Conservation (phyloP, 1,284 basidiomycete genomes). For the Schizophyllum commune region DNA sequence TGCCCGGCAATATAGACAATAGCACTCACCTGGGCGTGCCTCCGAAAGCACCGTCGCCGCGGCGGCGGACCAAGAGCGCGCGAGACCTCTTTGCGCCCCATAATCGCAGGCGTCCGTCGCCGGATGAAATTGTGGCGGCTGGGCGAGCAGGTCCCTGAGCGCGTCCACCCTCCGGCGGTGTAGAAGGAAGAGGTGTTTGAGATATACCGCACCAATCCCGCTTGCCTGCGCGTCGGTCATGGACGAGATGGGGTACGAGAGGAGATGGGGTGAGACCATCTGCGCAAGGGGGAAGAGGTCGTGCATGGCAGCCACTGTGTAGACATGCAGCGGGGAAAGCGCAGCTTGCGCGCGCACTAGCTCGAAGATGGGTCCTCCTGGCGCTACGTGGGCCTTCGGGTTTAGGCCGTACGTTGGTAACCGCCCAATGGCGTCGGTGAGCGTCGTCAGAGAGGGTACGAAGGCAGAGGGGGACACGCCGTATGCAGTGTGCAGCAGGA, state of each 20-base stretch:
- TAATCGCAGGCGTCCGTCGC: background rate
- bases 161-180: background rate
- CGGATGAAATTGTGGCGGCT: background rate
- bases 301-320: constrained; percentile 1
- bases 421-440: background rate
- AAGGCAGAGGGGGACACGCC: background rate
- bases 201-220: constrained; percentile 1
- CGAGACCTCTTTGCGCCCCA: background rate
- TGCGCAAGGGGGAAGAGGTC: background rate
- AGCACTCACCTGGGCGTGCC: constrained; percentile 3
- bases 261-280: background rate
- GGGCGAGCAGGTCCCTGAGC: background rate
- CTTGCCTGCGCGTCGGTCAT: background rate
- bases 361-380: constrained; percentile 23
- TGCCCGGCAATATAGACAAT: background rate
- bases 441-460: background rate
- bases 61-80: constrained; percentile 3
- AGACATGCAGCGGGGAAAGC: background rate
- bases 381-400: background rate
- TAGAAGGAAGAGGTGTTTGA: constrained; percentile 1
- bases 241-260: background rate
- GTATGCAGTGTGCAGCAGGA: background rate
- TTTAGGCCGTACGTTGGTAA: background rate
- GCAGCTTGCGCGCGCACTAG: constrained; percentile 15
- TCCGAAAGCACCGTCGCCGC: constrained; percentile 1